A percentile compares a stretch with the other conserved stretches of the same genome.
phyloP scores from a whole-genome alignment of 192 early-diverging fungal species.

The Chytriomyces sp. region DNA sequence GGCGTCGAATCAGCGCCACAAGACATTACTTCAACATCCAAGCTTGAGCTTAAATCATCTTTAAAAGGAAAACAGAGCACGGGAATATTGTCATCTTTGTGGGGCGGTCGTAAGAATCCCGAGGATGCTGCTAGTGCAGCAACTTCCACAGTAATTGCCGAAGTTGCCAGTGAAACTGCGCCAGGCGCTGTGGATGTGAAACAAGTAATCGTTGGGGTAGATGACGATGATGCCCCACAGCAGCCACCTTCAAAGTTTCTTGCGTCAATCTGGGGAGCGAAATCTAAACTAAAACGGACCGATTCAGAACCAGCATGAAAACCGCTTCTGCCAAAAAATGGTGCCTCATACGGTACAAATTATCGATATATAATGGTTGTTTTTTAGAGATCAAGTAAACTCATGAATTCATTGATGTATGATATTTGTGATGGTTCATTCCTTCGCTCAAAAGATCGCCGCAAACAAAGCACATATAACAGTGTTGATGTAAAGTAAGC shows the following conservation, averaged over 20 bases:
- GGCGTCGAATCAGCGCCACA: background rate
- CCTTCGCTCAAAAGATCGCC: background rate
- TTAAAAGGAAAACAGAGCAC: conserved; percentile 22
- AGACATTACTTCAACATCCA: background rate
- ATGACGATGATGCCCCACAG: conserved; percentile 25
- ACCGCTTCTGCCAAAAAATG: background rate
- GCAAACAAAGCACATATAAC: background rate
- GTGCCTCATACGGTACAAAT: no score
- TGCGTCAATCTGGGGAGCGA: conserved; percentile 32
- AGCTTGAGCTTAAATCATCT: conserved; percentile 2
- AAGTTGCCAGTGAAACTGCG: background rate
- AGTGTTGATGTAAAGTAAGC: no score
- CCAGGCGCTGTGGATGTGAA: background rate
- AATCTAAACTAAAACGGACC: conserved; percentile 24
- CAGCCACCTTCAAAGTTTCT: conserved; percentile 20
- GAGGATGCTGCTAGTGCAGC: background rate
- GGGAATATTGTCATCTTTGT: conserved; percentile 23
- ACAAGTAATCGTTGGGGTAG: conserved; percentile 10
- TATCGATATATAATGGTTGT: no score
- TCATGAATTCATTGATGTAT: background rate
- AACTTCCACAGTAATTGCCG: background rate
- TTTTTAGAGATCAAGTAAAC: background rate
- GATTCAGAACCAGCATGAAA: conserved; percentile 9
- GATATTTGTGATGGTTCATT: background rate
- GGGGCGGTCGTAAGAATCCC: conserved; percentile 11